phyloP scores from a whole-genome alignment of 257 asterid species.

The Solanum lycopersicoides region DNA sequence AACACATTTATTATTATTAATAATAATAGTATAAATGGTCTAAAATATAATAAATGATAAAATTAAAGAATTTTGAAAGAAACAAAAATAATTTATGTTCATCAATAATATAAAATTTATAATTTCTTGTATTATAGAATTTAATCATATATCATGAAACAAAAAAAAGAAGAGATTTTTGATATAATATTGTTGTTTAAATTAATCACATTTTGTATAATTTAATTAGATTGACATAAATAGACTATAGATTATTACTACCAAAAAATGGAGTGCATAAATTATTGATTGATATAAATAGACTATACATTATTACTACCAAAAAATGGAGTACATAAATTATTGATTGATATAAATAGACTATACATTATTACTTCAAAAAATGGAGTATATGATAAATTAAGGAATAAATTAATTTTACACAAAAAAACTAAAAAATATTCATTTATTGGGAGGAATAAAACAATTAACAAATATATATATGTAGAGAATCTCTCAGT shows the following conservation, averaged over 20 bases:
- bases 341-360: neutral
- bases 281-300: neutral
- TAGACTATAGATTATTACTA: neutral
- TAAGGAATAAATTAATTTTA: neutral
- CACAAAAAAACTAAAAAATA: neutral
- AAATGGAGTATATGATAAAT: neutral
- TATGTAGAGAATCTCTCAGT: neutral
- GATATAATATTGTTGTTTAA: neutral
- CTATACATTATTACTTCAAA: neutral
- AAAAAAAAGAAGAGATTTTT: too few relatives aligned
- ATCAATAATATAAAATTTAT: neutral
- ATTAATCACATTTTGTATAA: neutral
- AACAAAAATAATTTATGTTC: neutral
- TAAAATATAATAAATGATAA: neutral
- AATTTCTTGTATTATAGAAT: neutral
- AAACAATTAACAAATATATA: neutral
- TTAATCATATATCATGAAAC: neutral
- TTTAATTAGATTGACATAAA: neutral
- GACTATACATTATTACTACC: neutral
- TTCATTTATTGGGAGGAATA: neutral
- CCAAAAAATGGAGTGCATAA: neutral
- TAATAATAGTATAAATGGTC: neutral
- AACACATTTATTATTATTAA: neutral
- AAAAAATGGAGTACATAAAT: neutral
- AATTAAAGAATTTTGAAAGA: neutral